phyloP scores from a whole-genome alignment of 2,329 filamentous ascomycete species.

The Drechslerella coelobrocha region DNA sequence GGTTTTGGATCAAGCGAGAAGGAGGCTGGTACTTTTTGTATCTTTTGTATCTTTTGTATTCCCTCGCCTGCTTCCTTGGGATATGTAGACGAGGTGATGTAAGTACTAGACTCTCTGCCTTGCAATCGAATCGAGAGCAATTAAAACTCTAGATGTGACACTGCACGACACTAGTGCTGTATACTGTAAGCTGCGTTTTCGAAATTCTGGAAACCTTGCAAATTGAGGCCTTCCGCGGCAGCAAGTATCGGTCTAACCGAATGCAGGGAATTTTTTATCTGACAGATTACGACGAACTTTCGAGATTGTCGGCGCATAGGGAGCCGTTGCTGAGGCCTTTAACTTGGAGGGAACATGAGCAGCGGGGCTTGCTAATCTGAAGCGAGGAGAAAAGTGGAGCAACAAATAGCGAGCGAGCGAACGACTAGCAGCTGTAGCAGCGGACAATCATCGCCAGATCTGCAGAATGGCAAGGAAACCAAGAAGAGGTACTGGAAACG shows the following conservation, averaged over 20 bases:
- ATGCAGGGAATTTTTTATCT: constrained; percentile 36
- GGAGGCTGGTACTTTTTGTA: constrained; percentile 33
- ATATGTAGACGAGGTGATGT: constrained; percentile 25
- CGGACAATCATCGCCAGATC: constrained; percentile 35
- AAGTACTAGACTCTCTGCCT: constrained; percentile 1
- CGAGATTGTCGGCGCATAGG: constrained; percentile 25
- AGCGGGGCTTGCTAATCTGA: constrained; percentile 24
- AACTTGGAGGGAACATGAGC: not conserved
- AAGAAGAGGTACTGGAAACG: not conserved
- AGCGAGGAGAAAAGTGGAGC: constrained; percentile 50
- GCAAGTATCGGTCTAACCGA: constrained; percentile 46
- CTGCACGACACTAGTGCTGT: constrained; percentile 5
- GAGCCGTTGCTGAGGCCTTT: constrained; percentile 22
- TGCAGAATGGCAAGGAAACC: constrained; percentile 4
- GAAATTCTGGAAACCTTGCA: constrained; percentile 7
- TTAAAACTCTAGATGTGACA: not conserved
- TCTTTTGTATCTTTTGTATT: not conserved
- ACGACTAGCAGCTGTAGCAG: constrained; percentile 8
- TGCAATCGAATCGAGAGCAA: constrained; percentile 1
- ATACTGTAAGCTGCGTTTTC: constrained; percentile 1
- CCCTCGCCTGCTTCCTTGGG: constrained; percentile 28
- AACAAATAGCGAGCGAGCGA: not conserved
- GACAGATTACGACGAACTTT: constrained; percentile 31
- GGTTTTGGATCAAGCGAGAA: constrained; percentile 51
- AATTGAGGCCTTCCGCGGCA: not conserved